phyloP scores from a whole-genome alignment of 345 rosid species.

The Bretschneidera sinensis region DNA sequence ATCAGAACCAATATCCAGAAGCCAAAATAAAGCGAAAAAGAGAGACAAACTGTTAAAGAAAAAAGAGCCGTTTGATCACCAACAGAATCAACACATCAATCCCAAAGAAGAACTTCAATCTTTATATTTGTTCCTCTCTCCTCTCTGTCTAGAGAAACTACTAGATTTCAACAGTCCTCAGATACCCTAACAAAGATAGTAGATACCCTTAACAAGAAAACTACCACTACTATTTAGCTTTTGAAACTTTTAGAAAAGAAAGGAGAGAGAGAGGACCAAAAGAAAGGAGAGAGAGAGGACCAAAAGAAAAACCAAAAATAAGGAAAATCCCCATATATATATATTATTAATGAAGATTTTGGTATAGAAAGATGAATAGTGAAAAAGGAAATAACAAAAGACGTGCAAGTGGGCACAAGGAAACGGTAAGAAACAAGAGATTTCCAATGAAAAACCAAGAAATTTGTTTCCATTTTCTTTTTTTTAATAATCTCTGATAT shows the following conservation, averaged over 20 bases:
- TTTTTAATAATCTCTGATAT: background rate
- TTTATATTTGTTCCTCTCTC: background rate
- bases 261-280: background rate
- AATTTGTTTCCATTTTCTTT: background rate
- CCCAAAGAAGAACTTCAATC: slow-evolving; percentile 11
- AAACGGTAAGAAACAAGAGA: background rate
- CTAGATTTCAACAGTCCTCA: slow-evolving; percentile 22
- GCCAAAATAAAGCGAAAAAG: background rate
- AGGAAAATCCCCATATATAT: background rate
- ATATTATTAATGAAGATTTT: background rate
- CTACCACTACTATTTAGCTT: slow-evolving; percentile 14
- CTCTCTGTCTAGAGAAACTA: background rate
- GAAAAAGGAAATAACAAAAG: background rate
- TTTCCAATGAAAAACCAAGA: slow-evolving; percentile 8
- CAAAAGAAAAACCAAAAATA: too few relatives aligned
- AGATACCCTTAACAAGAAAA: slow-evolving; percentile 37
- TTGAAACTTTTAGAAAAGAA: background rate
- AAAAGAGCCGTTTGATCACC: slow-evolving; percentile 14
- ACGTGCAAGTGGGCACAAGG: background rate
- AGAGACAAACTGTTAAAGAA: background rate
- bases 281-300: background rate
- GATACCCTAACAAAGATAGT: slow-evolving; percentile 45
- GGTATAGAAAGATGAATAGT: too few relatives aligned
- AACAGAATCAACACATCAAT: slow-evolving; percentile 10
- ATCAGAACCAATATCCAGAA: slow-evolving; percentile 5